Conservation (phyloP, 768 basidiomycete species). For the Lactifluus echinatus region DNA sequence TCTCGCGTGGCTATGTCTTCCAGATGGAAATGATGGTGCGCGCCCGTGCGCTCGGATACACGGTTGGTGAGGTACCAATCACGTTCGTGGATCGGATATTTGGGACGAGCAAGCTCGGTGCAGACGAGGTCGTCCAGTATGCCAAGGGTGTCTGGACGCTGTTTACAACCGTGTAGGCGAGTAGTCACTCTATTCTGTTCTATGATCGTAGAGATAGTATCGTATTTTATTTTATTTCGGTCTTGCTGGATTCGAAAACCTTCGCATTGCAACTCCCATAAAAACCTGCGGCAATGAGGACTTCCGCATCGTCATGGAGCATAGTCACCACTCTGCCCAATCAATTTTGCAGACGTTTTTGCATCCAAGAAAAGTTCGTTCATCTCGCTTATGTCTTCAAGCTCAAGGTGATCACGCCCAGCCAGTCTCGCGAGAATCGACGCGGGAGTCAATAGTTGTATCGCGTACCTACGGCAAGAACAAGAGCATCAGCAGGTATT, state of each 20-base stretch:
- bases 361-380: conserved; percentile 93
- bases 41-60: conserved; percentile 74
- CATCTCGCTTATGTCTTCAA: conserved; percentile 91
- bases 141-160: conserved; percentile 77
- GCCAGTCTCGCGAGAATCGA: conserved; percentile 74
- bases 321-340: conserved; percentile 6
- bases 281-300: background rate
- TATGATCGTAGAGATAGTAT: background rate
- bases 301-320: background rate
- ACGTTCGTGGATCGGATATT: conserved; percentile 93
- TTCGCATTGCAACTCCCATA: background rate
- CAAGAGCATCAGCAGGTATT: conserved; percentile 1
- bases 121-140: conserved; percentile 81
- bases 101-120: conserved; percentile 87
- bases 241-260: too few relatives aligned
- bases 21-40: conserved; percentile 99
- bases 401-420: conserved; percentile 72
- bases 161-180: conserved; percentile 49
- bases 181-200: conserved; percentile 3
- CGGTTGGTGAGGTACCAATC: conserved; percentile 85
- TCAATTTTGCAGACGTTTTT: conserved; percentile 44
- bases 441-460: conserved; percentile 87
- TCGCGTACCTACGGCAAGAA: conserved; percentile 54
- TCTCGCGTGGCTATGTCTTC: conserved; percentile 89
- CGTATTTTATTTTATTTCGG: background rate